Conservation (phyloP, 2,329 filamentous ascomycete genomes). For the Hypoxylon sp. region DNA sequence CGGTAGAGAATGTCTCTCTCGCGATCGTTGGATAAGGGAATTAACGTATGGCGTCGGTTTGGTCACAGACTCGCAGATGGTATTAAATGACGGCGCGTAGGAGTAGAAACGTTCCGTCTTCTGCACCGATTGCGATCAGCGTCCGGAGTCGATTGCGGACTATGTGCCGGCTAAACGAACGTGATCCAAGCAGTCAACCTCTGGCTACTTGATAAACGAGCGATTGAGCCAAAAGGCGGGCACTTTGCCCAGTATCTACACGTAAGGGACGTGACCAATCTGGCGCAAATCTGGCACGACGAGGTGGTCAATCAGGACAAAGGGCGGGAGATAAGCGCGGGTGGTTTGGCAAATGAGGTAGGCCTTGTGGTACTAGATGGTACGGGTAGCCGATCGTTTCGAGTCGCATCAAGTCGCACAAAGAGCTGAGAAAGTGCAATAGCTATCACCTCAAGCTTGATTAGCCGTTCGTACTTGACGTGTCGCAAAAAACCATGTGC, state of each 20-base stretch:
- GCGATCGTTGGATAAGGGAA: slow-evolving; percentile 13
- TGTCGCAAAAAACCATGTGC: slow-evolving; percentile 41
- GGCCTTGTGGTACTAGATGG: slow-evolving; percentile 1
- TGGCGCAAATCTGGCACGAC: slow-evolving; percentile 34
- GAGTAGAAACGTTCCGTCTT: slow-evolving; percentile 24
- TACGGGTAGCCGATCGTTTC: not conserved
- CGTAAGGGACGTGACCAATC: slow-evolving; percentile 39
- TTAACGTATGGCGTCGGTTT: slow-evolving; percentile 12
- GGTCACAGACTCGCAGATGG: slow-evolving; percentile 4
- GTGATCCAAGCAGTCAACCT: slow-evolving; percentile 16
- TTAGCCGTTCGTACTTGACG: slow-evolving; percentile 33
- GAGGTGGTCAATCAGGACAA: slow-evolving; percentile 4
- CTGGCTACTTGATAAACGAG: slow-evolving; percentile 25
- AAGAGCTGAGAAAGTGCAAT: slow-evolving; percentile 11
- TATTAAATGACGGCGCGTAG: slow-evolving; percentile 25
- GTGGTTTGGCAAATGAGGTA: slow-evolving; percentile 13
- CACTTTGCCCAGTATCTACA: slow-evolving; percentile 33
- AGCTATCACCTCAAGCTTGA: slow-evolving; percentile 24
- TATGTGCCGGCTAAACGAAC: slow-evolving; percentile 14
- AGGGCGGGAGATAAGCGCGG: slow-evolving; percentile 25
- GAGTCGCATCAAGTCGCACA: slow-evolving; percentile 34
- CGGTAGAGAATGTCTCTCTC: slow-evolving; percentile 32
- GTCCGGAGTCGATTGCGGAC: not conserved
- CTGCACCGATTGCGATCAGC: slow-evolving; percentile 19
- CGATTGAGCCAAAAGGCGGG: slow-evolving; percentile 30